Base-by-base conservation (phyloP, 140 eudicot genomes). In the Ambrosia hybrid region DNA sequence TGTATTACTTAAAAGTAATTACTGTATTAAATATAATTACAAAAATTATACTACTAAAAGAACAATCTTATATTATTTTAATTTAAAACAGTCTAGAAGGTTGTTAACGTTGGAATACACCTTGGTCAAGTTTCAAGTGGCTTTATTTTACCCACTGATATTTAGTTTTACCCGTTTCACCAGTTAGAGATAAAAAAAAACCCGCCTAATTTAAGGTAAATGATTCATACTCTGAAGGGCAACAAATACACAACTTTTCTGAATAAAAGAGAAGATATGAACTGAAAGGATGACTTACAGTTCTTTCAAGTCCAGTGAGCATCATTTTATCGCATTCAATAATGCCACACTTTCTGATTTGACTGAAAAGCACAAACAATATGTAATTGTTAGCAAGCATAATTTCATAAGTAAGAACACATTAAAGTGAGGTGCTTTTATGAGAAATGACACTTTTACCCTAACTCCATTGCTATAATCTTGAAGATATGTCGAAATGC, bases 321-420 rank as follows among this genome's bases (percentile, higher is more conserved):
- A 93, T 90, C 72, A 86, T 77, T 52, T 92, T 87, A 74, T 93
- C 96, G 76, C 97, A 93, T 80, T 93, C 96, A 72, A 93, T 86
- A 70, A 87, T 91, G 66, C 98, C 98, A 78, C 86, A 90, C 73
- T 82, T 90, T 80, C 80, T 93, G 75, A 77, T 81, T 78, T 73
- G 52, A 63, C 76, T 78, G 83, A 75, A 79, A 17, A 67, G 30
- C 30, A 21, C 30, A 21, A 21, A 21, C 30, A 21, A 21, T 21
- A 21, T 21, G 30, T 21, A 21, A 21, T 1, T 21, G 30, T 21
- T 21, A 21, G 30, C 30, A 21, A 21, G 30, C 30, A 21, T 21
- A 21, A 21, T 21, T 21, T 21, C 30, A 21, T 21, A 21, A 21
- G 8, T 38, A 41, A 4, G 34, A 52, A 26, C n/a, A 43, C 39